A percentile compares a stretch with the other conserved stretches of the same genome.
These are phyloP conservation scores for Ophiosphaerella narmari DNA, from an alignment of 2,329 filamentous ascomycete genomes.

Conservation along the genomic window DNA sequence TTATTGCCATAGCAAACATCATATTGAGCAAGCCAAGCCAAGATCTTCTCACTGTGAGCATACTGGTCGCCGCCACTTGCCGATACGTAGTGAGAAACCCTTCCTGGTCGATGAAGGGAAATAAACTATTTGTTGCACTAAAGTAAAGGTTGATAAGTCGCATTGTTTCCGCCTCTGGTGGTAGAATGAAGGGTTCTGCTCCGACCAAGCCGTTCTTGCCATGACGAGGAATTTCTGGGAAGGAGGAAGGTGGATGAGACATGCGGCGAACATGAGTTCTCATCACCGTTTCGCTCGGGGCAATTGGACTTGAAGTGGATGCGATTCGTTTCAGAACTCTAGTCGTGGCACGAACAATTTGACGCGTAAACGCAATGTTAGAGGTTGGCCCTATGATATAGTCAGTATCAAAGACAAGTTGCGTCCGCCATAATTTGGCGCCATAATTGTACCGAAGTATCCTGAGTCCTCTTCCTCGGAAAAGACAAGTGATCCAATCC, in stretches of 20 bases:
- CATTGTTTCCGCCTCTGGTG: constrained; percentile 34
- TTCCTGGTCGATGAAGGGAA: constrained; percentile 48
- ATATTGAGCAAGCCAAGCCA: constrained; percentile 59
- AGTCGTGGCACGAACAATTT: constrained; percentile 41
- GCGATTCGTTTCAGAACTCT: constrained; percentile 2
- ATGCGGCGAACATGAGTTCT: constrained; percentile 21
- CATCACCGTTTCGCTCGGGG: constrained; percentile 11
- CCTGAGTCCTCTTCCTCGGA: constrained; percentile 45
- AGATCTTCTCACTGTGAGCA: constrained; percentile 49
- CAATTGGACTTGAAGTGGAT: constrained; percentile 3
- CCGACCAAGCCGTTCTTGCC: constrained; percentile 12
- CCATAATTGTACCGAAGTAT: constrained; percentile 41
- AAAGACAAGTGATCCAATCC: constrained; percentile 44
- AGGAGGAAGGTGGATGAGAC: constrained; percentile 23
- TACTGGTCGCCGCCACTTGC: constrained; percentile 33
- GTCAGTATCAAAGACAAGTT: not conserved
- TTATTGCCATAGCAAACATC: constrained; percentile 55
- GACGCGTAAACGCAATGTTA: constrained; percentile 49
- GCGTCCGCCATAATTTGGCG: not conserved
- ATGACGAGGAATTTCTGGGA: constrained; percentile 2
- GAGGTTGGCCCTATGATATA: constrained; percentile 44
- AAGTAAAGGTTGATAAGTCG: constrained; percentile 46
- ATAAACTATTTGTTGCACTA: constrained; percentile 43
- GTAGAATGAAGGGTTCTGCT: constrained; percentile 36
- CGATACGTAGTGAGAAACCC: constrained; percentile 44